Conservation (phyloP, 2,329 filamentous ascomycete species). For the Mariannaea sp. region DNA sequence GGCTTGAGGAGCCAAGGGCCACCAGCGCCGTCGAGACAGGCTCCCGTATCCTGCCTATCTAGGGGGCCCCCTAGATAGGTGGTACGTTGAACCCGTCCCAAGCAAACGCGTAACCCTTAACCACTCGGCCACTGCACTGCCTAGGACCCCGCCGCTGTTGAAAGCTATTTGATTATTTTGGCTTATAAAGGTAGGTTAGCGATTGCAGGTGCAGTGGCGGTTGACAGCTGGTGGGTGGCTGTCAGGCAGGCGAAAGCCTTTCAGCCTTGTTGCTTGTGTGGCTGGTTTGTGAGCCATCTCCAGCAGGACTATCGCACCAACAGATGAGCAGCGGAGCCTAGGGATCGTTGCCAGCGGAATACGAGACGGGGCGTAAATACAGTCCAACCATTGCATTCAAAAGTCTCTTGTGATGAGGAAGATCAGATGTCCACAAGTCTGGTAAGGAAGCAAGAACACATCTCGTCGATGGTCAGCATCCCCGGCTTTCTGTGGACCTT, state of each 20-base stretch:
- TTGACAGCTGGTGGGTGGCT: conserved; percentile 18
- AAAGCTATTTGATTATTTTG: background rate
- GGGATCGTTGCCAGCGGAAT: too few species aligned
- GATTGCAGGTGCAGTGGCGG: background rate
- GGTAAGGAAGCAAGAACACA: too few species aligned
- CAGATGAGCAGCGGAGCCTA: too few species aligned
- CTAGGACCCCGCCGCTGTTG: conserved; percentile 19
- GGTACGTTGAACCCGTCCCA: background rate
- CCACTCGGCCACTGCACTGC: conserved; percentile 4
- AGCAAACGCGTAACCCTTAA: background rate
- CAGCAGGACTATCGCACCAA: too few species aligned
- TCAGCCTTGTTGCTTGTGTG: too few species aligned
- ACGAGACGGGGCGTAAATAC: too few species aligned
- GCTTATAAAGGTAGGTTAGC: conserved; percentile 13
- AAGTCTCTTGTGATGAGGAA: too few species aligned
- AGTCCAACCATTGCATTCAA: too few species aligned
- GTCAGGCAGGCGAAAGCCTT: background rate
- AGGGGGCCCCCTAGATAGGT: background rate
- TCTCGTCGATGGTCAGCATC: too few species aligned
- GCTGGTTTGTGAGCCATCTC: too few species aligned
- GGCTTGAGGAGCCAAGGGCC: background rate
- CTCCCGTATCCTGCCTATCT: background rate
- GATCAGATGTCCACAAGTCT: too few species aligned
- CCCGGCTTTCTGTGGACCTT: too few species aligned
- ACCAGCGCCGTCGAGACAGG: background rate